phyloP scores from a whole-genome alignment of 2,329 filamentous ascomycete species.

The Aureobasidium musti region DNA sequence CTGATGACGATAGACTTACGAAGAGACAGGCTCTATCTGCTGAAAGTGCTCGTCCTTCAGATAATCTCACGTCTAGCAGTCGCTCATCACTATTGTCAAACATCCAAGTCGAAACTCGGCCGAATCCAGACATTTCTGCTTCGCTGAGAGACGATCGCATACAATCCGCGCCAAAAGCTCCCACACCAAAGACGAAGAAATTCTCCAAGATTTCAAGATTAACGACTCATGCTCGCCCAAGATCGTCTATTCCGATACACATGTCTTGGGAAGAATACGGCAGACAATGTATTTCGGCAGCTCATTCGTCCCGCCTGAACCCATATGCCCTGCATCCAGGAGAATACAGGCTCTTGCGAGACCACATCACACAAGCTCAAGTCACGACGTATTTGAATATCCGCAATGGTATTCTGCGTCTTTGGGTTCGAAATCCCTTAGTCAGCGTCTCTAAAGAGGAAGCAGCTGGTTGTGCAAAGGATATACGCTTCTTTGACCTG shows the following conservation, averaged over 20 bases:
- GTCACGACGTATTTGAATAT: conserved; percentile 97
- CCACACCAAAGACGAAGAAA: conserved; percentile 20
- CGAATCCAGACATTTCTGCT: background rate
- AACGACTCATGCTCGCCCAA: conserved; percentile 36
- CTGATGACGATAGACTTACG: conserved; percentile 17
- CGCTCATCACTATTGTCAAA: conserved; percentile 2
- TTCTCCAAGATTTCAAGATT: conserved; percentile 26
- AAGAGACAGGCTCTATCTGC: conserved; percentile 30
- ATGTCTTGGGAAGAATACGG: conserved; percentile 77
- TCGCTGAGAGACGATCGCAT: conserved; percentile 4
- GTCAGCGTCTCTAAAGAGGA: conserved; percentile 79
- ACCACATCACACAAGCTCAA: conserved; percentile 82
- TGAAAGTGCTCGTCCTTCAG: background rate
- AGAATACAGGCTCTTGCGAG: conserved; percentile 77
- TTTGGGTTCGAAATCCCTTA: conserved; percentile 87
- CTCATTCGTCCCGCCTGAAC: conserved; percentile 84
- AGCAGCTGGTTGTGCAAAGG: conserved; percentile 85
- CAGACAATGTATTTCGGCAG: conserved; percentile 85
- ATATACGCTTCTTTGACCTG: conserved; percentile 83
- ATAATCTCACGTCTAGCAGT: background rate
- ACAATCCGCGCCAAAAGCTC: conserved; percentile 16
- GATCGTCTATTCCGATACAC: conserved; percentile 76
- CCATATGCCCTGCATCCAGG: conserved; percentile 84
- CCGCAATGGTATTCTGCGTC: conserved; percentile 84
- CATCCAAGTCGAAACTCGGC: background rate